These are phyloP conservation scores for Linaria vulgaris DNA, from an alignment of 257 asterid genomes.

Conservation along the genomic window DNA sequence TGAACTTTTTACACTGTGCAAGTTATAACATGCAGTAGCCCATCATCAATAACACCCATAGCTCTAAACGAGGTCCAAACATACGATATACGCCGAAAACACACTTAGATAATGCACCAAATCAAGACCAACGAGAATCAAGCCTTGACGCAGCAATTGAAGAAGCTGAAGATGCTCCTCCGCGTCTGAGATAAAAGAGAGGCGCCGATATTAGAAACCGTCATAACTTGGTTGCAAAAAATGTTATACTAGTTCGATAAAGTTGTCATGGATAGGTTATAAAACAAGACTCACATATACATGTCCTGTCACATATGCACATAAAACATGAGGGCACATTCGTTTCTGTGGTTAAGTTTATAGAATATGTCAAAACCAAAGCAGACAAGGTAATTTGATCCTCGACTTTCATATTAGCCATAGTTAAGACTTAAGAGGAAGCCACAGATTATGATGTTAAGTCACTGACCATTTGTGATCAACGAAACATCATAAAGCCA, in stretches of 20 bases:
- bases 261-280: neutral
- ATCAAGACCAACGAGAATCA: conserved; percentile 16
- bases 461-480: too few relatives aligned
- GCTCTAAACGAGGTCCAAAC: neutral
- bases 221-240: neutral
- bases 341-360: neutral
- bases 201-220: neutral
- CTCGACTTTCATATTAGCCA: too few relatives aligned
- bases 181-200: conserved; percentile 40
- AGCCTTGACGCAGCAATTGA: conserved; percentile 78
- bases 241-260: neutral
- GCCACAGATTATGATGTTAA: too few relatives aligned
- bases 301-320: neutral
- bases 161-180: conserved; percentile 69
- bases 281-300: neutral
- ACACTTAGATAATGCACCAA: neutral
- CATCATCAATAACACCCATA: neutral
- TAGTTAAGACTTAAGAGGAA: too few relatives aligned
- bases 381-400: too few relatives aligned
- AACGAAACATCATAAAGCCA: too few relatives aligned
- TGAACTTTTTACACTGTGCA: too few relatives aligned
- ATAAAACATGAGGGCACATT: neutral
- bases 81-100: neutral
- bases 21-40: neutral
- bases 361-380: too few relatives aligned